These are phyloP conservation scores for Trichoderma semiorbis DNA, from an alignment of 2,329 filamentous ascomycete genomes.

Conservation along the genomic window DNA sequence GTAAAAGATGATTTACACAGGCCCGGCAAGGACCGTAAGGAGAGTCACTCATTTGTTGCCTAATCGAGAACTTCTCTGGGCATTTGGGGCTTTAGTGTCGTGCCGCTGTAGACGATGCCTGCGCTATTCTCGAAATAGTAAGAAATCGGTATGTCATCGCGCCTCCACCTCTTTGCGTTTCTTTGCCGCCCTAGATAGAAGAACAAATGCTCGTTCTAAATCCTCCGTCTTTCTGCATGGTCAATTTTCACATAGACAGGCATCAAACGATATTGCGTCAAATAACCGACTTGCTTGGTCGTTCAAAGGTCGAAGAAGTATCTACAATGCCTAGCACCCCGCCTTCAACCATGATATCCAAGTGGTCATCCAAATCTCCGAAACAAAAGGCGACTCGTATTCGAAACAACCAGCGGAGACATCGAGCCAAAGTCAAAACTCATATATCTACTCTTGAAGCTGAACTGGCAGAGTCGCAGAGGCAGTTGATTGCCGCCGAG, in stretches of 20 bases:
- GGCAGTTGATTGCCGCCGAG: not conserved
- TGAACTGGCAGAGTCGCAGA: not conserved
- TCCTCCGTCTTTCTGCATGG: not conserved
- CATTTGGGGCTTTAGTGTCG: not conserved
- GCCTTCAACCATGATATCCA: not conserved
- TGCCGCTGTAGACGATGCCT: not conserved
- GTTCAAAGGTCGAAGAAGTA: not conserved
- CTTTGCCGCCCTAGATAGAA: not conserved
- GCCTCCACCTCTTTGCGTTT: not conserved
- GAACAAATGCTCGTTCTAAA: not conserved
- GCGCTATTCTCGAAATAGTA: not conserved
- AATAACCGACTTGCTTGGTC: not conserved
- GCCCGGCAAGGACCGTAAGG: not conserved
- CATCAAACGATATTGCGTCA: not conserved
- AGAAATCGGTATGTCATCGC: not conserved
- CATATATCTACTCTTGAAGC: slow-evolving; percentile 33
- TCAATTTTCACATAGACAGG: not conserved
- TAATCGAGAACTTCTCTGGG: not conserved
- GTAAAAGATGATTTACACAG: not conserved
- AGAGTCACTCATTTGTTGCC: not conserved
- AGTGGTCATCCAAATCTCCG: slow-evolving; percentile 21
- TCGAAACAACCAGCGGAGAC: slow-evolving; percentile 51
- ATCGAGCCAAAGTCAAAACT: slow-evolving; percentile 42
- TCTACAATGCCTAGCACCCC: not conserved
- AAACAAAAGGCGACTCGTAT: slow-evolving; percentile 37